A percentile compares a stretch with the other conserved stretches of the same genome.
Evolutionary conservation across 1,139 yeast genomes (phyloP).

Genomic region (Hemisphaericaspora subhashii): DNA sequence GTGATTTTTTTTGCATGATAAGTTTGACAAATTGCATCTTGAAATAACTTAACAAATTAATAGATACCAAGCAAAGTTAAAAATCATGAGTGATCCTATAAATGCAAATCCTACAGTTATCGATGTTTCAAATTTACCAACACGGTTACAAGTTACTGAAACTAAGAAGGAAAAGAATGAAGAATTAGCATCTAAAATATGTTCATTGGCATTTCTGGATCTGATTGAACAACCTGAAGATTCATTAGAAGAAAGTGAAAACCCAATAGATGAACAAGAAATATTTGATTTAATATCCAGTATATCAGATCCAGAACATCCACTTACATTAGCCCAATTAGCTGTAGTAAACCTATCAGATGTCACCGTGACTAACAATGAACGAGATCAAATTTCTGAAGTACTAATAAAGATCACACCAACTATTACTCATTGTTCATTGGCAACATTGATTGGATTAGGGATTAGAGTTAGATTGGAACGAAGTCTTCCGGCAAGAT

Average conservation of each 20-base stretch:
- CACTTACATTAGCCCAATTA: slow-evolving; percentile 88
- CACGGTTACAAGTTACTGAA: slow-evolving; percentile 36
- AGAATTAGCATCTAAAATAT: slow-evolving; percentile 9
- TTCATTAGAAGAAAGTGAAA: slow-evolving; percentile 44
- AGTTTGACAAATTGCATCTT: no score
- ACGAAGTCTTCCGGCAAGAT: slow-evolving; percentile 82
- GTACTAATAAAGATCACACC: slow-evolving; percentile 89
- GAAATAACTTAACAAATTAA: no score
- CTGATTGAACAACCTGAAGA: slow-evolving; percentile 8
- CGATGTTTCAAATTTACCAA: slow-evolving; percentile 76
- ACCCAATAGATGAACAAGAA: slow-evolving; percentile 69
- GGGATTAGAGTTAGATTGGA: slow-evolving; percentile 93
- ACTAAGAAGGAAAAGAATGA: slow-evolving; percentile 5
- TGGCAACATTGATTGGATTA: slow-evolving; percentile 93
- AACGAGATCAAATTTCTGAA: slow-evolving; percentile 59
- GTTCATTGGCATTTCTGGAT: slow-evolving; percentile 12
- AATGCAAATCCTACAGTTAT: slow-evolving; percentile 91
- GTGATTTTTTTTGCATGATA: no score
- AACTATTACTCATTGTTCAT: slow-evolving; percentile 94
- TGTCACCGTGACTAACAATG: slow-evolving; percentile 64
- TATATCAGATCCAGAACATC: slow-evolving; percentile 98
- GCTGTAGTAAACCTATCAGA: slow-evolving; percentile 89
- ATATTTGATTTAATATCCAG: slow-evolving; percentile 70
- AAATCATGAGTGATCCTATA: slow-evolving; percentile 65
- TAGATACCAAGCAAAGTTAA: background rate